These are phyloP conservation scores for Diaporthe velutina DNA, from an alignment of 2,329 filamentous ascomycete species.

Conservation along the genomic window DNA sequence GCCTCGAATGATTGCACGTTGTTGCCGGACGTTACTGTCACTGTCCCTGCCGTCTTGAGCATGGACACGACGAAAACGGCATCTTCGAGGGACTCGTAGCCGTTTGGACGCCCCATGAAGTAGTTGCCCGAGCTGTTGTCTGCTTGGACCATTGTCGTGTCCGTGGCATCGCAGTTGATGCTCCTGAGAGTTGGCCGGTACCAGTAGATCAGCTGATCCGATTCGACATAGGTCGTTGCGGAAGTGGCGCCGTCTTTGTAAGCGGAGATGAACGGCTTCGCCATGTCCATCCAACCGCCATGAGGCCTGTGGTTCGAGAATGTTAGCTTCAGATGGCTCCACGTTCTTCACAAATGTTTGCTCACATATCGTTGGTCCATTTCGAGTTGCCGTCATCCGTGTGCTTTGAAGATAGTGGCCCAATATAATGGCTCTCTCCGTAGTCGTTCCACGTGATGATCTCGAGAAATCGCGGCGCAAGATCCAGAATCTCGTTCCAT, in stretches of 20 bases:
- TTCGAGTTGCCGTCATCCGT: slow-evolving; percentile 59
- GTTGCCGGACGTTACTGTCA: slow-evolving; percentile 60
- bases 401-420: slow-evolving; percentile 59
- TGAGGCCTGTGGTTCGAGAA: slow-evolving; percentile 50
- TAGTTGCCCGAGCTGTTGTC: slow-evolving; percentile 64
- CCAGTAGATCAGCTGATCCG: slow-evolving; percentile 68
- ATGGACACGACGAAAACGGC: slow-evolving; percentile 66
- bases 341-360: neutral
- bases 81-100: slow-evolving; percentile 62
- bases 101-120: slow-evolving; percentile 64
- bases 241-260: slow-evolving; percentile 60
- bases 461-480: slow-evolving; percentile 62
- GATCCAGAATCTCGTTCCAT: slow-evolving; percentile 62
- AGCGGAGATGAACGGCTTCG: slow-evolving; percentile 65
- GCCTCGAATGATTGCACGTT: slow-evolving; percentile 58
- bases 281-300: slow-evolving; percentile 65
- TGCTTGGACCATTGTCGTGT: slow-evolving; percentile 60
- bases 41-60: slow-evolving; percentile 57
- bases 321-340: neutral
- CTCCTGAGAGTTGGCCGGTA: slow-evolving; percentile 63
- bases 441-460: slow-evolving; percentile 64
- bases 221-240: slow-evolving; percentile 52
- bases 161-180: slow-evolving; percentile 64
- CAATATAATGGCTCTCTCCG: slow-evolving; percentile 68
- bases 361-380: slow-evolving; percentile 62